Conservation (phyloP, 2,329 filamentous ascomycete species). For the Penicillium decumbens region DNA sequence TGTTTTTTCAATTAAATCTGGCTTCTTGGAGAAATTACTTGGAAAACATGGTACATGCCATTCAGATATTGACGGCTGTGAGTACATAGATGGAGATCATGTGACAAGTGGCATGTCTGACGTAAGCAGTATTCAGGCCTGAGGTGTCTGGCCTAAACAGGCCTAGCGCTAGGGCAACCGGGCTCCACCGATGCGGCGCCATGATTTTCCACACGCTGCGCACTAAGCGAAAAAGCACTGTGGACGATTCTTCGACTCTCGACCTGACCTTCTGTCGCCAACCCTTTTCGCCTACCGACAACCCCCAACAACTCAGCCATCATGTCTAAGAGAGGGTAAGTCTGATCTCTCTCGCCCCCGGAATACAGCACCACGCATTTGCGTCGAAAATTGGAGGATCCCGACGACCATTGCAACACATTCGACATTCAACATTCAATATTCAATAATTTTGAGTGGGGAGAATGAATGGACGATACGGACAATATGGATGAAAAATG, state of each 20-base stretch:
- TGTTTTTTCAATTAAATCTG: not conserved
- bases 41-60: not conserved
- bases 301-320: slow-evolving; percentile 40
- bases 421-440: slow-evolving; percentile 6
- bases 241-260: slow-evolving; percentile 26
- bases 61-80: too few species aligned
- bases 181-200: slow-evolving; percentile 31
- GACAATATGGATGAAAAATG: slow-evolving; percentile 4
- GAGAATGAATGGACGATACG: slow-evolving; percentile 1
- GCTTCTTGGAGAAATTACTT: not conserved
- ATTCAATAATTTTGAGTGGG: slow-evolving; percentile 11
- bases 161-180: slow-evolving; percentile 39
- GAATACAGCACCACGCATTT: slow-evolving; percentile 8
- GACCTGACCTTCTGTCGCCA: slow-evolving; percentile 29
- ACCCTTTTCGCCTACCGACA: slow-evolving; percentile 36
- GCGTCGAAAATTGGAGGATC: slow-evolving; percentile 14
- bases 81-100: not conserved
- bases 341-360: slow-evolving; percentile 17
- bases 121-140: not conserved
- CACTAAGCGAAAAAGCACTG: slow-evolving; percentile 45
- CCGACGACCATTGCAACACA: slow-evolving; percentile 8
- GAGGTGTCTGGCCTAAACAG: slow-evolving; percentile 12
- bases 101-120: not conserved
- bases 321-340: slow-evolving; percentile 52
- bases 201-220: slow-evolving; percentile 42